Conservation (phyloP, 768 basidiomycete species). For the Pulveroboletus sp. region DNA sequence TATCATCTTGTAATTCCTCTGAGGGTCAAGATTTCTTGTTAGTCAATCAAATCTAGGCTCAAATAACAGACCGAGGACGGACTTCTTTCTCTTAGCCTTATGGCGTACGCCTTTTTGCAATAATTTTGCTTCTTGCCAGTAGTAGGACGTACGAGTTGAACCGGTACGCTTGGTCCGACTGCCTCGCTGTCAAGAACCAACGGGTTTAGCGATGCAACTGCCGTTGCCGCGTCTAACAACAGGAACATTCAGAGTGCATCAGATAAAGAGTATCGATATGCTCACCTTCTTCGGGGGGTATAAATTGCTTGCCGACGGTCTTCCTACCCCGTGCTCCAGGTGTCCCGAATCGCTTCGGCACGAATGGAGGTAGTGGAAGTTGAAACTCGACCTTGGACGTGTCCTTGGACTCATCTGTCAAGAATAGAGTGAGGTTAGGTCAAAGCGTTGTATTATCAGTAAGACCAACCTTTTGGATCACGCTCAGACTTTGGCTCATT, state of each 20-base stretch:
- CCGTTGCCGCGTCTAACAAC: background rate
- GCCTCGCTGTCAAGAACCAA: no score
- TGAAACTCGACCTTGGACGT: background rate
- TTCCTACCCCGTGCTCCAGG: background rate
- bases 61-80: background rate
- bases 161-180: background rate
- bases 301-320: no score
- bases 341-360: background rate
- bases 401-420: background rate
- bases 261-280: background rate
- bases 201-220: background rate
- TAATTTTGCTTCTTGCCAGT: background rate
- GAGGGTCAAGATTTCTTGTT: background rate
- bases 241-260: background rate
- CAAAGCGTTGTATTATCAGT: background rate
- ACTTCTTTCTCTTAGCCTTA: conserved; percentile 3
- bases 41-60: background rate
- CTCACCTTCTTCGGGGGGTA: conserved; percentile 1
- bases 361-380: background rate
- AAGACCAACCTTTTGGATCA: background rate
- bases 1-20: background rate
- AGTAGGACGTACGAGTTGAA: background rate
- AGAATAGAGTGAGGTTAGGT: background rate
- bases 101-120: conserved; percentile 6
- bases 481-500: background rate